phyloP scores from a whole-genome alignment of 2,329 filamentous ascomycete genomes.

The Dactylella cylindrospora region DNA sequence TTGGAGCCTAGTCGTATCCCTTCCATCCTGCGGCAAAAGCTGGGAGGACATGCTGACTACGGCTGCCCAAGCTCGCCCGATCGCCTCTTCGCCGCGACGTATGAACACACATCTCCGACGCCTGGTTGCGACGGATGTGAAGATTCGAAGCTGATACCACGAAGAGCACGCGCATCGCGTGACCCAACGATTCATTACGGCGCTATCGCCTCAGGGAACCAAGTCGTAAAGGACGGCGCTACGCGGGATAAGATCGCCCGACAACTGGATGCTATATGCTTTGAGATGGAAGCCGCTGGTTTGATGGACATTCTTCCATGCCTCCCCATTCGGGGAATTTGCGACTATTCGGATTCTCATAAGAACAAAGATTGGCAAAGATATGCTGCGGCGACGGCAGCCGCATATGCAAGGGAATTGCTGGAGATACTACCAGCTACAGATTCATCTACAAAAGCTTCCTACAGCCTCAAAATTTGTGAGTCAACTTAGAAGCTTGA shows the following conservation, averaged over 20 bases:
- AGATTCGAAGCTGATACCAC: conserved; percentile 2
- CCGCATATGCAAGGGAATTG: conserved; percentile 27
- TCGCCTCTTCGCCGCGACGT: conserved; percentile 11
- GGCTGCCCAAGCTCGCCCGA: conserved; percentile 4
- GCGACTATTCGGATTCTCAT: conserved; percentile 37
- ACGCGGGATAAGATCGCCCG: conserved; percentile 20
- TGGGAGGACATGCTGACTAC: conserved; percentile 7
- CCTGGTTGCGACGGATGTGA: conserved; percentile 20
- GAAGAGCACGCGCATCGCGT: background rate
- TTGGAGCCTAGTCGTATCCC: conserved; percentile 5
- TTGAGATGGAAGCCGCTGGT: conserved; percentile 37
- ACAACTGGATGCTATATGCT: conserved; percentile 26
- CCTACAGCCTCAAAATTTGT: background rate
- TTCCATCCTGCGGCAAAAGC: conserved; percentile 20
- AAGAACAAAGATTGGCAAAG: conserved; percentile 37
- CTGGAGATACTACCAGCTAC: conserved; percentile 8
- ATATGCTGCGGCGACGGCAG: conserved; percentile 23
- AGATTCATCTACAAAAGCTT: background rate
- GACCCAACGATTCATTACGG: conserved; percentile 22
- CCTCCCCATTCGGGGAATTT: conserved; percentile 29
- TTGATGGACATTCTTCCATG: conserved; percentile 36
- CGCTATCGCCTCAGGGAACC: conserved; percentile 28
- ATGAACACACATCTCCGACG: conserved; percentile 4
- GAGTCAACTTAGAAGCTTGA: background rate
- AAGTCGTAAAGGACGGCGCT: conserved; percentile 25